Conservation (phyloP, 2,329 filamentous ascomycete species). For the Coniosporium uncinatum region DNA sequence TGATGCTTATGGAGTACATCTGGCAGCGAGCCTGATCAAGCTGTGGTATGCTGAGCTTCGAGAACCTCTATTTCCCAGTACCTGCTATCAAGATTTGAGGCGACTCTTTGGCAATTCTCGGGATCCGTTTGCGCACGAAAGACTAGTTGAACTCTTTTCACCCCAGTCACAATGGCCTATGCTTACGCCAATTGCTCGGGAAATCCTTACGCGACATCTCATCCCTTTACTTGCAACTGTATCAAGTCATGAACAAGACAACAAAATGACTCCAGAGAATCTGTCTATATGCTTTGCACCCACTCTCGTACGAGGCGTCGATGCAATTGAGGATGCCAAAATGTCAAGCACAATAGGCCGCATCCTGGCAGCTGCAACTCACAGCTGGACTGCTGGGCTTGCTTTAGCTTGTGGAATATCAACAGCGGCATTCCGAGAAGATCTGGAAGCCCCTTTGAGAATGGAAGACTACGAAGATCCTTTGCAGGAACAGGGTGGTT, state of each 20-base stretch:
- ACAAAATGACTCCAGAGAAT: slow-evolving; percentile 50
- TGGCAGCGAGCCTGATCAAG: slow-evolving; percentile 48
- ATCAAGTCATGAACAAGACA: slow-evolving; percentile 35
- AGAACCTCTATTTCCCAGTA: slow-evolving; percentile 43
- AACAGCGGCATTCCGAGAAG: slow-evolving; percentile 24
- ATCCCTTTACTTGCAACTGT: slow-evolving; percentile 44
- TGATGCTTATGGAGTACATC: slow-evolving; percentile 47
- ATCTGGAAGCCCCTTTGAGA: slow-evolving; percentile 31
- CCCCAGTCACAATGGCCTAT: slow-evolving; percentile 38
- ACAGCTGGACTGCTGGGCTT: slow-evolving; percentile 36
- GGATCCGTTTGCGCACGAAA: slow-evolving; percentile 29
- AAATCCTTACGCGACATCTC: slow-evolving; percentile 43
- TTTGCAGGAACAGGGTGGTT: slow-evolving; percentile 17
- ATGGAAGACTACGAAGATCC: slow-evolving; percentile 42
- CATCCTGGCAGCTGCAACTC: slow-evolving; percentile 40
- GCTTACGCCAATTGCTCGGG: slow-evolving; percentile 35
- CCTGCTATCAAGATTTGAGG: slow-evolving; percentile 39
- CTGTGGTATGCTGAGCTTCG: slow-evolving; percentile 48
- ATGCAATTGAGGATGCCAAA: slow-evolving; percentile 49
- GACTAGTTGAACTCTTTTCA: slow-evolving; percentile 37
- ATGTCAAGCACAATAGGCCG: slow-evolving; percentile 44
- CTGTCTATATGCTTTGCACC: slow-evolving; percentile 49
- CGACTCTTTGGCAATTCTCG: slow-evolving; percentile 31
- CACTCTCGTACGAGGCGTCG: slow-evolving; percentile 42
- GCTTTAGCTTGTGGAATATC: slow-evolving; percentile 32